Conservation (phyloP, 331 rosid species). For the Phaseolus coccineus region DNA sequence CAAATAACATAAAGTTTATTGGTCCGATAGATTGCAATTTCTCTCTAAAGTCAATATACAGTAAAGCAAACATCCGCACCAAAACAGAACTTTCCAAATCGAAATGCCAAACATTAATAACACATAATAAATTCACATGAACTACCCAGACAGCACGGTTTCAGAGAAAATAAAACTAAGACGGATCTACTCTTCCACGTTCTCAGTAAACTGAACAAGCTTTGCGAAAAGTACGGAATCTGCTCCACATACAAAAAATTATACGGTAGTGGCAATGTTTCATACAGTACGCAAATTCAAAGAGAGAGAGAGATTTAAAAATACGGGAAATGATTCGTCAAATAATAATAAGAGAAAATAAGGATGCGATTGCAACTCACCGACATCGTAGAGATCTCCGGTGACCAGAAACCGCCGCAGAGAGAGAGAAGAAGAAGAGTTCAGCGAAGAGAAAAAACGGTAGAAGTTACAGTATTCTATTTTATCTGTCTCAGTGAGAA, state of each 20-base stretch:
- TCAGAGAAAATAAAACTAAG: background rate
- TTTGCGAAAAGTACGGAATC: background rate
- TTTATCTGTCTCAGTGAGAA: background rate
- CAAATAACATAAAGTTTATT: background rate
- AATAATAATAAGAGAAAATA: background rate
- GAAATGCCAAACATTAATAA: background rate
- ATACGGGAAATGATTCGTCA: background rate
- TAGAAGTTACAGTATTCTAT: background rate
- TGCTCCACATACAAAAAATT: background rate
- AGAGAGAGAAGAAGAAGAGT: background rate
- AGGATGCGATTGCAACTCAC: constrained; percentile 47
- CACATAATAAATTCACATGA: background rate
- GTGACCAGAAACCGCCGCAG: constrained; percentile 13
- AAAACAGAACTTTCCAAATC: background rate
- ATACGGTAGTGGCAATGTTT: background rate
- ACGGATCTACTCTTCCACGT: constrained; percentile 36
- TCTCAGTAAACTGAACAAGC: background rate
- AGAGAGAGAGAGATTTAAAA: background rate
- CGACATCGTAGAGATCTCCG: constrained; percentile 50
- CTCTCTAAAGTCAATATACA: background rate
- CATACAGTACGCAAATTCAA: background rate
- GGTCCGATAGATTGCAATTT: background rate
- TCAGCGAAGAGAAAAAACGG: constrained; percentile 4
- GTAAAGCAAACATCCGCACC: background rate
- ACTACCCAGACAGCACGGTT: background rate